phyloP scores from a whole-genome alignment of 495 filamentous ascomycete species.

The Haplographium delicatum region DNA sequence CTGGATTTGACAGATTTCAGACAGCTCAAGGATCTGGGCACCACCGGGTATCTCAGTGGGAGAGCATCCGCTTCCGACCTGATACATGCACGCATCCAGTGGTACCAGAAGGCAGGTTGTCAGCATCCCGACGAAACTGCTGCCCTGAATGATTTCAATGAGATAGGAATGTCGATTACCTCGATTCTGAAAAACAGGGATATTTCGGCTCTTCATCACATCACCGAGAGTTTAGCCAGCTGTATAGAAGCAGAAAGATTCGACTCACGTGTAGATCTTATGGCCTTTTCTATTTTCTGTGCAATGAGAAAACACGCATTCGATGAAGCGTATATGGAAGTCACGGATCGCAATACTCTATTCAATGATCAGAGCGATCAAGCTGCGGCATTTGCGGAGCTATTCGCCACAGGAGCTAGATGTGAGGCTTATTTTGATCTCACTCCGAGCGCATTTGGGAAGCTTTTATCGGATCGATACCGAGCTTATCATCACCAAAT shows the following conservation, averaged over 20 bases:
- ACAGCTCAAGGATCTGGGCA: constrained; percentile 45
- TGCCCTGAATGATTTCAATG: constrained; percentile 1
- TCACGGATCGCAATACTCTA: constrained; percentile 54
- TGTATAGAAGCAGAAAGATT: background rate
- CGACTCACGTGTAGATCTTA: constrained; percentile 44
- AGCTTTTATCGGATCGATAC: constrained; percentile 47
- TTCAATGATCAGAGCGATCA: constrained; percentile 54
- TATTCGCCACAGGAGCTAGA: constrained; percentile 54
- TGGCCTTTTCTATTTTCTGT: constrained; percentile 50
- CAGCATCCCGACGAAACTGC: constrained; percentile 26
- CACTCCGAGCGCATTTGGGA: constrained; percentile 47
- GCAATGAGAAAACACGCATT: constrained; percentile 48
- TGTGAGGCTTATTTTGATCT: constrained; percentile 58
- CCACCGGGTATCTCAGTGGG: constrained; percentile 45
- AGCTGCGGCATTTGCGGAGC: constrained; percentile 55
- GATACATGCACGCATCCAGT: constrained; percentile 42
- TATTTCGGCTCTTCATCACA: background rate
- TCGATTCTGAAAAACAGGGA: constrained; percentile 4
- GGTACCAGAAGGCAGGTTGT: constrained; percentile 33
- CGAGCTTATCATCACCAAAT: constrained; percentile 40
- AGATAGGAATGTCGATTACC: constrained; percentile 1
- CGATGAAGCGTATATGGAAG: constrained; percentile 56
- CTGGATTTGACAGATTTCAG: constrained; percentile 40
- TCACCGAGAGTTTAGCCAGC: constrained; percentile 1
- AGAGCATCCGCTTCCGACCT: constrained; percentile 36